phyloP scores from a whole-genome alignment of 345 rosid genomes.

The Erodium maritimum region DNA sequence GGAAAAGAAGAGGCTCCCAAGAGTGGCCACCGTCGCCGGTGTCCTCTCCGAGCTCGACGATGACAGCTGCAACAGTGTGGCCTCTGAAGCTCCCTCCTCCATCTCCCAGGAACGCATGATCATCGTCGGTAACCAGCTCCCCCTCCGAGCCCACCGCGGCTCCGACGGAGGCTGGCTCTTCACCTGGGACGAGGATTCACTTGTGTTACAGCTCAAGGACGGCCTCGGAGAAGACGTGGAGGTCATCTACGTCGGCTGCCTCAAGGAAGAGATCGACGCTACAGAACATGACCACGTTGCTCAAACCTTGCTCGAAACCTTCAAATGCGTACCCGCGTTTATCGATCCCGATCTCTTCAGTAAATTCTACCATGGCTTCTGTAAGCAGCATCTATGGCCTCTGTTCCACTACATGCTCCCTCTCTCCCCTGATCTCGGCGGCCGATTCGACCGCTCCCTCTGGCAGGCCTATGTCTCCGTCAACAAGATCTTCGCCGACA shows the following conservation, averaged over 20 bases:
- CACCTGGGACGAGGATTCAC: conserved; percentile 29
- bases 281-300: conserved; percentile 23
- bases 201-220: conserved; percentile 27
- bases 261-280: conserved; percentile 20
- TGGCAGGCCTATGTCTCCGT: conserved; percentile 28
- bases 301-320: conserved; percentile 18
- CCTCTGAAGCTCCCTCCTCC: conserved; percentile 20
- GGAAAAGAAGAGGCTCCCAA: conserved; percentile 6
- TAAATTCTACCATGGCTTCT: conserved; percentile 23
- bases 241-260: conserved; percentile 23
- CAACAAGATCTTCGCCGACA: conserved; percentile 26
- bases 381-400: too few relatives aligned
- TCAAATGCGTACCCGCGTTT: conserved; percentile 25
- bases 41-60: conserved; percentile 6
- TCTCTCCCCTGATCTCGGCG: conserved; percentile 21
- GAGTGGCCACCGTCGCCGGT: conserved; percentile 20
- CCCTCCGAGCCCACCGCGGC: conserved; percentile 19
- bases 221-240: conserved; percentile 25
- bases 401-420: conserved; percentile 28
- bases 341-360: conserved; percentile 18
- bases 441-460: conserved; percentile 20
- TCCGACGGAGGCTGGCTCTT: conserved; percentile 18
- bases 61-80: conserved; percentile 5
- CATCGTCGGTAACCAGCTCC: conserved; percentile 25
- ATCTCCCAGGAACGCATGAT: conserved; percentile 18